Percentiles rank a stretch among this genome's conserved stretches.
phyloP scores from a whole-genome alignment of 768 basidiomycete species.

The Calocera cornea region DNA sequence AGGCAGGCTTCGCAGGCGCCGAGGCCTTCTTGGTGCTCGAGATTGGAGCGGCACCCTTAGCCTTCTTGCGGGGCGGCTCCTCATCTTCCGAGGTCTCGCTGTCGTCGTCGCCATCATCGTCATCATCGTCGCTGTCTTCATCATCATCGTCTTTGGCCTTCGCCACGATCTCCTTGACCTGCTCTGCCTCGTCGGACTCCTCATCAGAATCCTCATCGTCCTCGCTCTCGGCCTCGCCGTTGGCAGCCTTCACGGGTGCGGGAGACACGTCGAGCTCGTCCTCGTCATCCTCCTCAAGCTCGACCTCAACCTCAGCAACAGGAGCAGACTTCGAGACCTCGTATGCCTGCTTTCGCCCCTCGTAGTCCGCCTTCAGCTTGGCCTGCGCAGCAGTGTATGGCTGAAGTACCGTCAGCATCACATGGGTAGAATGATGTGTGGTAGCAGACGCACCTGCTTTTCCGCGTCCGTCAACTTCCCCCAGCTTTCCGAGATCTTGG shows the following conservation, averaged over 20 bases:
- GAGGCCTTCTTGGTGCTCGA: not conserved
- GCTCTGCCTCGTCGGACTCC: conserved; percentile 33
- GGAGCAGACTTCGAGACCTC: conserved; percentile 59
- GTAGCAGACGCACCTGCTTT: conserved; percentile 47
- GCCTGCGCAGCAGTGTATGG: not conserved
- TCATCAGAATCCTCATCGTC: conserved; percentile 36
- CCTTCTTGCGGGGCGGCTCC: not conserved
- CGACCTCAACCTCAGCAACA: conserved; percentile 47
- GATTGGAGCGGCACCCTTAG: not conserved
- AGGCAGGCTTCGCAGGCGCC: not conserved
- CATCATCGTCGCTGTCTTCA: conserved; percentile 16
- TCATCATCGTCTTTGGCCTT: conserved; percentile 19
- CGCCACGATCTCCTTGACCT: conserved; percentile 19
- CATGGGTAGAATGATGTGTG: not conserved
- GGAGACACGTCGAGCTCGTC: conserved; percentile 26
- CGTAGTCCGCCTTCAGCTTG: conserved; percentile 3
- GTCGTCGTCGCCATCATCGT: conserved; percentile 12
- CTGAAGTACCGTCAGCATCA: not conserved
- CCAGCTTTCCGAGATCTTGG: conserved; percentile 65
- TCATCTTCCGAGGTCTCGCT: conserved; percentile 8
- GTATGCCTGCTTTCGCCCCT: not conserved
- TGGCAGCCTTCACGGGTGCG: conserved; percentile 42
- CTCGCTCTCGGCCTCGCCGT: conserved; percentile 29
- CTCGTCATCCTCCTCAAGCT: conserved; percentile 37
- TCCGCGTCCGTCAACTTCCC: conserved; percentile 46